Percentiles rank a stretch among this genome's conserved stretches.
These are phyloP conservation scores for Boletus insuetus DNA, from an alignment of 768 basidiomycete species.

Conservation along the genomic window DNA sequence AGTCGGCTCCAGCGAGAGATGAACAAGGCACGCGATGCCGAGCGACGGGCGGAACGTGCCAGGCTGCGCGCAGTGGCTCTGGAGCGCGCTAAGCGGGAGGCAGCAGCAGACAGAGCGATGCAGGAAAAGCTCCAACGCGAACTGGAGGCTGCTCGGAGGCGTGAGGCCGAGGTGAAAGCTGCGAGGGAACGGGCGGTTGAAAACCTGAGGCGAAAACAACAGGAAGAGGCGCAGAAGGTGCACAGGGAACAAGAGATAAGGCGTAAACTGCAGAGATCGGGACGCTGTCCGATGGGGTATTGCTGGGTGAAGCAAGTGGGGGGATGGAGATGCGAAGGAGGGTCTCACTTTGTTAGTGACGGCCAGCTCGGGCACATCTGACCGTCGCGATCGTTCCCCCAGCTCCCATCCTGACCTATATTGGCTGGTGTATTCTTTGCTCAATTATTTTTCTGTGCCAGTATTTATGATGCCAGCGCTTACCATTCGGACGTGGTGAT, in stretches of 20 bases:
- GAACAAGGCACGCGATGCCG: constrained; percentile 13
- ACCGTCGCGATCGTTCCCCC: not conserved
- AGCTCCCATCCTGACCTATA: too few species aligned
- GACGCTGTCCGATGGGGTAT: constrained; percentile 47
- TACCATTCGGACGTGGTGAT: too few species aligned
- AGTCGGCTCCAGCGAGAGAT: constrained; percentile 16
- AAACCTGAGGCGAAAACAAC: constrained; percentile 30
- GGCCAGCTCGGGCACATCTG: constrained; percentile 21
- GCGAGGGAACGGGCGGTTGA: constrained; percentile 22
- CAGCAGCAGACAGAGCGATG: constrained; percentile 17
- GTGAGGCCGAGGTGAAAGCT: constrained; percentile 19
- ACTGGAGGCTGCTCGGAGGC: constrained; percentile 25
- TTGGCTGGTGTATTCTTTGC: too few species aligned
- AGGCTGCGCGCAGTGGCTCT: constrained; percentile 18
- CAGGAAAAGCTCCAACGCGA: constrained; percentile 24
- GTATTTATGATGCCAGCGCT: too few species aligned
- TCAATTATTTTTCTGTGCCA: too few species aligned
- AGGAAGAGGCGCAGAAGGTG: constrained; percentile 36
- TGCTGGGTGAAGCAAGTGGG: constrained; percentile 39
- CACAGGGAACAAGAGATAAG: constrained; percentile 34
- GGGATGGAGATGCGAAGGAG: constrained; percentile 49
- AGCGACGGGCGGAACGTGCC: constrained; percentile 25
- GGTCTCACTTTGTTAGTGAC: constrained; percentile 40
- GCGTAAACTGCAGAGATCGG: constrained; percentile 42
- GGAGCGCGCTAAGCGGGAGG: constrained; percentile 18